A percentile compares a stretch with the other conserved stretches of the same genome.
Conservation (phyloP, 345 rosid species). For the Eucalyptus pauciflora region DNA sequence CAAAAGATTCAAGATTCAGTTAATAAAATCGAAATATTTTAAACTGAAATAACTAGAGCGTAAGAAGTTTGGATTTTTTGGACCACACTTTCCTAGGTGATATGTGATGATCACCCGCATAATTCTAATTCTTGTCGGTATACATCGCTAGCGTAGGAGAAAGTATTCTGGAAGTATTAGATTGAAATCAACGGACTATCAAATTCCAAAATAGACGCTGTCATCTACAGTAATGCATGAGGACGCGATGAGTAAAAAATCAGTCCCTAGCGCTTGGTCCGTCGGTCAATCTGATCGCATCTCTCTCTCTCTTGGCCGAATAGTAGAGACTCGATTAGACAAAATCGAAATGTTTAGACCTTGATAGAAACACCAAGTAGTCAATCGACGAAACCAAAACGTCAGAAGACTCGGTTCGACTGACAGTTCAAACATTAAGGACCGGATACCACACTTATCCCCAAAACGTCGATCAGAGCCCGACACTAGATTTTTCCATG, state of each 20-base stretch:
- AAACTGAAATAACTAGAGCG: accelerated
- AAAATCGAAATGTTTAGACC: background rate
- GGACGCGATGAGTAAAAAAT: no score
- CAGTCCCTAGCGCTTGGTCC: background rate
- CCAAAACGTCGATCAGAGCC: background rate
- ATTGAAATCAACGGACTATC: background rate
- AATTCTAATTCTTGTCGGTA: background rate
- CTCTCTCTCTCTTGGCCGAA: background rate
- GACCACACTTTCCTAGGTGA: accelerated
- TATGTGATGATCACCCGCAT: background rate
- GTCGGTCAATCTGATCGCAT: background rate
- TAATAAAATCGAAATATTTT: accelerated
- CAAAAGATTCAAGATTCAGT: no score
- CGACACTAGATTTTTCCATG: background rate
- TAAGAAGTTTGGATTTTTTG: accelerated
- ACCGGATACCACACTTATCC: background rate
- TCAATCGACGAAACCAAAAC: background rate
- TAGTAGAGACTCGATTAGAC: background rate
- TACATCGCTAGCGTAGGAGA: background rate
- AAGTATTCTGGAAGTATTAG: background rate
- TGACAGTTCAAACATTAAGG: background rate
- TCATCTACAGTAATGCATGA: background rate
- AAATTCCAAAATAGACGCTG: background rate
- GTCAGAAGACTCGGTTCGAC: background rate
- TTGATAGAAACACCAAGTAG: background rate